Percentiles rank a stretch among this genome's conserved stretches.
phyloP scores from a whole-genome alignment of 768 basidiomycete species.

The Terana coerulea region DNA sequence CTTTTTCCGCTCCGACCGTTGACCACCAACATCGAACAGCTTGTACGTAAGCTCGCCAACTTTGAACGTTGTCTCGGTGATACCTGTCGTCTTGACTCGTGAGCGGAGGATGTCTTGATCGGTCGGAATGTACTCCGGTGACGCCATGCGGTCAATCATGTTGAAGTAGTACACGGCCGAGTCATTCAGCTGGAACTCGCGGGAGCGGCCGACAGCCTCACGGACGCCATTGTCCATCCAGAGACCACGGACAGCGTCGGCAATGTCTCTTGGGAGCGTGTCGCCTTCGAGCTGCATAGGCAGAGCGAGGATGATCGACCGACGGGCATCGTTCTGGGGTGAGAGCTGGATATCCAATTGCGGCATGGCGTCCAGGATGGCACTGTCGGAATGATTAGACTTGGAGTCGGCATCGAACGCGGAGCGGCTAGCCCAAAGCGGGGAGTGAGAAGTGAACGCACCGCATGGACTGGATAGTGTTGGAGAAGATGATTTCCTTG shows the following conservation, averaged over 20 bases:
- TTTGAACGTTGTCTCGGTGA: slow-evolving; percentile 95
- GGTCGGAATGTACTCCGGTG: slow-evolving; percentile 75
- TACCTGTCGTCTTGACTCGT: slow-evolving; percentile 96
- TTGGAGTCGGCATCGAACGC: not conserved
- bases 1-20: slow-evolving; percentile 86
- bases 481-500: slow-evolving; percentile 93
- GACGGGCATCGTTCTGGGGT: slow-evolving; percentile 65
- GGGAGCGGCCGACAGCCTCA: slow-evolving; percentile 77
- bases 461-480: slow-evolving; percentile 95
- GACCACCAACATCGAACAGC: slow-evolving; percentile 89
- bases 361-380: slow-evolving; percentile 90
- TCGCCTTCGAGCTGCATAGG: slow-evolving; percentile 81
- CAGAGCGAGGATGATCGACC: slow-evolving; percentile 63
- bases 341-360: slow-evolving; percentile 73
- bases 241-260: slow-evolving; percentile 73
- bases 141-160: slow-evolving; percentile 80
- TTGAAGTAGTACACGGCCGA: slow-evolving; percentile 96
- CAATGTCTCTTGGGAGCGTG: slow-evolving; percentile 66
- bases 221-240: slow-evolving; percentile 80
- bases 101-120: slow-evolving; percentile 95
- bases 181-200: slow-evolving; percentile 98
- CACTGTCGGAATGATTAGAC: slow-evolving; percentile 35
- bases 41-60: slow-evolving; percentile 94
- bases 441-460: slow-evolving; percentile 31
- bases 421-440: not conserved